A percentile compares a stretch with the other conserved stretches of the same genome.
Evolutionary conservation across 1,139 yeast species (phyloP).

Genomic region (Yamadazyma triangularis): DNA sequence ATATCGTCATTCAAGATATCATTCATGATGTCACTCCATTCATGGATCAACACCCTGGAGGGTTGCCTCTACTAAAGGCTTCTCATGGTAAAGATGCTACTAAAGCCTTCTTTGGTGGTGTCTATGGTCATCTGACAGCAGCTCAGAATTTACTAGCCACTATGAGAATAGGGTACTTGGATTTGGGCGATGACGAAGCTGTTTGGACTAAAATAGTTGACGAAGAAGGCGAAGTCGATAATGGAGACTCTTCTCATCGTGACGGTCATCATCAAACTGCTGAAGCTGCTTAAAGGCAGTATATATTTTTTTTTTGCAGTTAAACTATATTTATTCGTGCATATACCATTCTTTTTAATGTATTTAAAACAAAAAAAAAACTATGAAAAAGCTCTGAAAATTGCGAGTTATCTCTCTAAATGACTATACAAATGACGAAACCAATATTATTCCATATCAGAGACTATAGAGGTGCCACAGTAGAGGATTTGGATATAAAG

Average conservation of each 20-base stretch:
- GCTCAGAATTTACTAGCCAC: conserved; percentile 69
- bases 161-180: conserved; percentile 68
- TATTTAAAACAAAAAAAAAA: no score
- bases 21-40: conserved; percentile 74
- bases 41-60: conserved; percentile 72
- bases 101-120: conserved; percentile 70
- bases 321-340: no score
- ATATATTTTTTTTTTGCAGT: no score
- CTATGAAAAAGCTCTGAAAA: no score
- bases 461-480: conserved; percentile 51
- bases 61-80: conserved; percentile 53
- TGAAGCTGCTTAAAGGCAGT: conserved; percentile 44
- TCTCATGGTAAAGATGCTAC: conserved; percentile 73
- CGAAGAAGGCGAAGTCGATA: conserved; percentile 36
- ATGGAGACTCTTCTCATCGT: conserved; percentile 13
- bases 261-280: conserved; percentile 30
- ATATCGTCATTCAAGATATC: conserved; percentile 48
- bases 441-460: conserved; percentile 24
- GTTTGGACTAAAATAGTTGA: conserved; percentile 62
- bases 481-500: conserved; percentile 58
- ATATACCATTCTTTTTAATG: no score
- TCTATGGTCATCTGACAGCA: conserved; percentile 70
- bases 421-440: conserved; percentile 1
- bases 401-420: background rate
- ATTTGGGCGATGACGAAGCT: conserved; percentile 79